Evolutionary conservation across 148 eudicot species (phyloP).

Genomic region (Agrostemma githago): DNA sequence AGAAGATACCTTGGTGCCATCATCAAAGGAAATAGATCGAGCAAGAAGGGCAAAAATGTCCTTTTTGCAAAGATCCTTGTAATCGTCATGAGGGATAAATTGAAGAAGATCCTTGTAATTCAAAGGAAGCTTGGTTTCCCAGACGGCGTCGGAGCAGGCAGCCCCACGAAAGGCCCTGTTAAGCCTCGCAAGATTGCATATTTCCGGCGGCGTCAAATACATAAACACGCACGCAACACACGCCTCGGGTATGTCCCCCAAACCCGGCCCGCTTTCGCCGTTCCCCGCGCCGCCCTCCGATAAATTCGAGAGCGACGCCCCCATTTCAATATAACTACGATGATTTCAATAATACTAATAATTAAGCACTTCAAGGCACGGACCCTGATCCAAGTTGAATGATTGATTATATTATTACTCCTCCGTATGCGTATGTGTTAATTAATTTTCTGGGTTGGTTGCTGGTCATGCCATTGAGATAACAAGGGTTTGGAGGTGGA

Average conservation of each 20-base stretch:
- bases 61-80: slow-evolving; percentile 46
- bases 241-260: slow-evolving; percentile 91
- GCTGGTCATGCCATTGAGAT: background rate
- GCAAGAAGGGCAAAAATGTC: slow-evolving; percentile 67
- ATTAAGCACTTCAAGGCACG: background rate
- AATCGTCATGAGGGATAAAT: slow-evolving; percentile 39
- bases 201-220: slow-evolving; percentile 80
- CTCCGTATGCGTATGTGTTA: too few species aligned
- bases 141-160: slow-evolving; percentile 80
- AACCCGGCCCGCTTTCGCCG: slow-evolving; percentile 34
- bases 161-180: slow-evolving; percentile 92
- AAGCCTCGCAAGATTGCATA: slow-evolving; percentile 81
- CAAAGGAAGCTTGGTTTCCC: slow-evolving; percentile 68
- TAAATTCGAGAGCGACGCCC: slow-evolving; percentile 62
- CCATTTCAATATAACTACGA: slow-evolving; percentile 28
- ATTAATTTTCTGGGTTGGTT: too few species aligned
- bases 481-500: background rate
- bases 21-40: slow-evolving; percentile 54
- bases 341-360: too few species aligned
- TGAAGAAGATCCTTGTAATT: slow-evolving; percentile 58
- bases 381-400: too few species aligned
- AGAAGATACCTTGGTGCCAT: slow-evolving; percentile 47
- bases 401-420: too few species aligned
- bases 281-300: slow-evolving; percentile 40
- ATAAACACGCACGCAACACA: slow-evolving; percentile 86